Base-by-base conservation (phyloP, 805 yeast genomes). In the Candida corydali region DNA sequence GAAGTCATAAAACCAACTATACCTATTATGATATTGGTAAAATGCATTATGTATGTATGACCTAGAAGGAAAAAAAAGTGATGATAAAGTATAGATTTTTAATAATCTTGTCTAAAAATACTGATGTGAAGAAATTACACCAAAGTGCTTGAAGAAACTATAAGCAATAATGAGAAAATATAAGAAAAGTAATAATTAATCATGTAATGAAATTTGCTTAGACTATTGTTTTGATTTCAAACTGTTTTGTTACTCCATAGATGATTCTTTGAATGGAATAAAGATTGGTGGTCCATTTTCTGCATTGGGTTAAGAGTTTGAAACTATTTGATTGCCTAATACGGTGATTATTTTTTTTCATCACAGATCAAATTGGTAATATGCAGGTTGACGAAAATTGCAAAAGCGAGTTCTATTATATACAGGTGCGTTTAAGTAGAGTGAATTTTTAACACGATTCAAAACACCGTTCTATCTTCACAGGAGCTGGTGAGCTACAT, bases 21-120 rank as follows among this genome's bases (percentile, higher is more conserved):
- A 26, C 24, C 19, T 26, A 17, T 8, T 33, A 33, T 17, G 10
- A 25, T 25, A 12, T 33, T 17, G 19, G 14, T 10, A 10, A 26
- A 33, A 26, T 33, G 36, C 36, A 33, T 33, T 25, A 4, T n/a
- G n/a, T n/a, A n/a, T n/a, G n/a, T n/a, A n/a, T n/a, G n/a, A n/a
- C n/a, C n/a, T n/a, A n/a, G n/a, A n/a, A 12, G 4, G 36, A 25
- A n/a, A 26, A 26, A 20, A 18, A 33, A 33, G 30, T 33, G 17
- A 18, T 26, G 29, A 26, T 18, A 14, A 33, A 18, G 24, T 17
- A 26, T 26, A 26, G 12, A 9, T 24, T 3, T 8, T 32, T 11
- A 24, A 20, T 4, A 23, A 17, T 24, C 7, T 14, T 10, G 5
- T 4, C 20, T 5, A 15, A 27, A 14, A 27, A 26, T 18, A 9